phyloP scores from a whole-genome alignment of 768 basidiomycete species.

The Leccinum sublutescens region DNA sequence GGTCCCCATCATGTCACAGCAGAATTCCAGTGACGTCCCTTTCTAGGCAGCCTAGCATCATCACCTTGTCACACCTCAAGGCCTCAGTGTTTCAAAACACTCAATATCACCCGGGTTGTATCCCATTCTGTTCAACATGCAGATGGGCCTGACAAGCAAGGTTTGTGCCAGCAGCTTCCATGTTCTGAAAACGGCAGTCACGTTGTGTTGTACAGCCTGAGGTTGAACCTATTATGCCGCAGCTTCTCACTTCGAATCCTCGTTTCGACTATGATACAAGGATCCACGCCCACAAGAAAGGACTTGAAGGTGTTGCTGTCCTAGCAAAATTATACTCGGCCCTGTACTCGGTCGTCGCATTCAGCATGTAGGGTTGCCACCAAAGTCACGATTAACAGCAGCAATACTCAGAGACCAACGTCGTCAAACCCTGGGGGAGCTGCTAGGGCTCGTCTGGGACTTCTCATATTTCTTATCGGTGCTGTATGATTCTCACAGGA shows the following conservation, averaged over 20 bases:
- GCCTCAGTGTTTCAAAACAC: too few relatives aligned
- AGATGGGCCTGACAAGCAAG: too few relatives aligned
- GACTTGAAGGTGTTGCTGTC: neutral
- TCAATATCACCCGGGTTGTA: too few relatives aligned
- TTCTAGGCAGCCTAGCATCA: too few relatives aligned
- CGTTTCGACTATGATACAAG: neutral
- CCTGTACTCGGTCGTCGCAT: neutral
- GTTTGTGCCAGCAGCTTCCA: too few relatives aligned
- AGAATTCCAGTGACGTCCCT: too few relatives aligned
- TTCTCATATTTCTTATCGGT: neutral
- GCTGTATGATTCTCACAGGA: slow-evolving; percentile 2
- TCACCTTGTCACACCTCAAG: too few relatives aligned
- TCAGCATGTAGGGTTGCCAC: too few relatives aligned
- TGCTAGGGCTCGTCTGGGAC: neutral
- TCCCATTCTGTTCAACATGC: too few relatives aligned
- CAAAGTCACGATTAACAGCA: neutral
- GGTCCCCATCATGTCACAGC: too few relatives aligned
- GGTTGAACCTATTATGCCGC: neutral
- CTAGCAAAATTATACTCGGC: neutral
- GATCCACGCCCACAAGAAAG: slow-evolving; percentile 11
- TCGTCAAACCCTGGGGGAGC: neutral
- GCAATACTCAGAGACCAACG: neutral
- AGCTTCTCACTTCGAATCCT: neutral
- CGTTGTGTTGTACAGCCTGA: too few relatives aligned
- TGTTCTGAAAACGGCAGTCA: too few relatives aligned